Evolutionary conservation across 1,284 basidiomycete species (phyloP), one percentile per base, ranked within the genome.

Genomic region (Boletus smithii): DNA sequence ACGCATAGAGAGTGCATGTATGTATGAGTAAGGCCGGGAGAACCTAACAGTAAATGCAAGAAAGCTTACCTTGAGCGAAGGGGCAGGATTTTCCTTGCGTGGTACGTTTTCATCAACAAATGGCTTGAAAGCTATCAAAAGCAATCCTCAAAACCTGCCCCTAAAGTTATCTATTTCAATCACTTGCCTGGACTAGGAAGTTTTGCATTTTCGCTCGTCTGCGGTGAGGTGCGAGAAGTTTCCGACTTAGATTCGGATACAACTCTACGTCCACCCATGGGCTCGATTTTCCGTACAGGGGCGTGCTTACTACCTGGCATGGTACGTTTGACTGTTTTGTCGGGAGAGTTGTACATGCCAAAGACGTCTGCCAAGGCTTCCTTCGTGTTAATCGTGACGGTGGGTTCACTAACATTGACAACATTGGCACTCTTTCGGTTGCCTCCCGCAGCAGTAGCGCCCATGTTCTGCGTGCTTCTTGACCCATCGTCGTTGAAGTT

Each of bases 291-390:
- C 62, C 73, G 78, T 27, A 86, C 70, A 24, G 84, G 83, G 1
- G 83, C 83, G 60, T 87, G 77, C 59, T 87, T 88, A 56, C 79
- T 84, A 16, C 85, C 85, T 10, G 74, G 65, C 47, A 69, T 62
- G 5, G 73, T 48, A 29, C 73, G 63, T 55, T 71, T 77, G 40
- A 79, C 77, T 0, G 88, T 91, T 69, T 85, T 86, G 51, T 88
- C 85, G 2, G 87, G 88, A 8, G 86, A 88, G 65, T 95, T 95
- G 66, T 92, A 95, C 83, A 97, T 90, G 48, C 85, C 86, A 70
- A 91, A 91, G 31, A 97, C 91, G 63, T 95, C 93, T n/a, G 81
- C 88, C 43, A 95, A 75, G 3, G 94, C 94, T 53, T 91, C 89
- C 66, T 92, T 93, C 36, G 89, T 92, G 62, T 90, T 90, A 53